These are phyloP conservation scores for Penicillium sclerotigenum DNA, from an alignment of 2,329 filamentous ascomycete species.

Conservation along the genomic window DNA sequence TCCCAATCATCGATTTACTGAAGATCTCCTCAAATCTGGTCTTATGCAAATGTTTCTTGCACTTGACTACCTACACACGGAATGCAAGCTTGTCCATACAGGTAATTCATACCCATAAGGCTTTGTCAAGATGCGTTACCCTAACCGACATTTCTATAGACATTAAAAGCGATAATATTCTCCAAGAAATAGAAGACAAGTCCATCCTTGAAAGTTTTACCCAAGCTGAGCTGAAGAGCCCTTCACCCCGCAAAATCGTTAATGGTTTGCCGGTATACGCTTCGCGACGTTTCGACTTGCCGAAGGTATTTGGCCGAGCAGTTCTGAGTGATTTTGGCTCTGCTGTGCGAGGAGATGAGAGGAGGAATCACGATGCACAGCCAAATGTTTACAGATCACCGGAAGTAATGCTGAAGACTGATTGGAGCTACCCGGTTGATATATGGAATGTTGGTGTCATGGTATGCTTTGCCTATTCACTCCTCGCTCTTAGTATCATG, in stretches of 20 bases:
- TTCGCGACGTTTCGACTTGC: slow-evolving; percentile 35
- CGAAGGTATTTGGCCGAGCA: slow-evolving; percentile 27
- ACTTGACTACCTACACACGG: slow-evolving; percentile 33
- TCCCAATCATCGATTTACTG: slow-evolving; percentile 36
- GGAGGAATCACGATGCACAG: not conserved
- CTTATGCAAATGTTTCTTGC: slow-evolving; percentile 41
- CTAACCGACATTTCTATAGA: not conserved
- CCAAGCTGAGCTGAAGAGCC: not conserved
- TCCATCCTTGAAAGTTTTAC: not conserved
- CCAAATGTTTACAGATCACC: not conserved
- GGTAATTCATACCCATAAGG: not conserved
- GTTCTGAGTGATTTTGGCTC: not conserved
- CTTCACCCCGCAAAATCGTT: slow-evolving; percentile 27
- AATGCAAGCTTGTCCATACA: slow-evolving; percentile 41
- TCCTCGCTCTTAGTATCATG: no score
- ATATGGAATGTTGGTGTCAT: no score
- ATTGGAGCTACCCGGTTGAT: no score
- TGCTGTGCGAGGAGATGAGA: not conserved
- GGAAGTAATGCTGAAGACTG: no score
- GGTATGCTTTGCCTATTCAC: no score
- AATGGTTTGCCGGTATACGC: slow-evolving; percentile 34
- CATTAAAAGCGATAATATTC: slow-evolving; percentile 6
- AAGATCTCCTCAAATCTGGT: slow-evolving; percentile 38
- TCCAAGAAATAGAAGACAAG: not conserved
- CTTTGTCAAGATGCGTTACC: not conserved